Evolutionary conservation across 108 stramenopile species (phyloP).

Genomic region (Skeletonema marinoi): DNA sequence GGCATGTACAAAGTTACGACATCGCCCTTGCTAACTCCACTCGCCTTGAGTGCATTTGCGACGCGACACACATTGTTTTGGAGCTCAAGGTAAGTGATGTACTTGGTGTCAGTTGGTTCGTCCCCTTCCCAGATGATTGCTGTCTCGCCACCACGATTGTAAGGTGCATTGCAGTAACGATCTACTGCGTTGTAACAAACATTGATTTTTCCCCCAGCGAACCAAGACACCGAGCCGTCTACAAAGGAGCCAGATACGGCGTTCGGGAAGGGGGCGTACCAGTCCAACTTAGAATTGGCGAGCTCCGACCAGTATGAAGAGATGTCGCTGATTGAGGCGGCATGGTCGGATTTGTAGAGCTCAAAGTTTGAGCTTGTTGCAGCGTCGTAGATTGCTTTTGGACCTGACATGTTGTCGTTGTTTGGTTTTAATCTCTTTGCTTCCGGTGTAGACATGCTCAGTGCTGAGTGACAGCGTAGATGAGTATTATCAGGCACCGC

Average conservation of each 20-base stretch:
- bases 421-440: neutral
- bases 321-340: slow-evolving; percentile 59
- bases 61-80: slow-evolving; percentile 78
- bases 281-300: slow-evolving; percentile 68
- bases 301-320: slow-evolving; percentile 64
- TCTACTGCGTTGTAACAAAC: slow-evolving; percentile 89
- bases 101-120: slow-evolving; percentile 53
- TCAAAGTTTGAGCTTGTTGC: slow-evolving; percentile 37
- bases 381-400: slow-evolving; percentile 25
- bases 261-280: slow-evolving; percentile 65
- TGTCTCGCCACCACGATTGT: slow-evolving; percentile 61
- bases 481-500: no score
- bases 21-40: slow-evolving; percentile 89
- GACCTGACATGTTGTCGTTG: slow-evolving; percentile 6
- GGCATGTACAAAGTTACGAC: slow-evolving; percentile 99
- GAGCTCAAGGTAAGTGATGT: slow-evolving; percentile 73
- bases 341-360: slow-evolving; percentile 60
- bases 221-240: slow-evolving; percentile 76
- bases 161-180: slow-evolving; percentile 58
- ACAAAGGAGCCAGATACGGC: slow-evolving; percentile 55
- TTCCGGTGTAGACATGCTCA: neutral
- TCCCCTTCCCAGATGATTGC: slow-evolving; percentile 90
- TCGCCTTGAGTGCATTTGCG: slow-evolving; percentile 89
- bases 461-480: no score
- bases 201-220: slow-evolving; percentile 86